Evolutionary conservation across 78 protist species (phyloP), one percentile per base, ranked within the genome.

Genomic region (slime mould (Dictyostelium discoideum)): DNA sequence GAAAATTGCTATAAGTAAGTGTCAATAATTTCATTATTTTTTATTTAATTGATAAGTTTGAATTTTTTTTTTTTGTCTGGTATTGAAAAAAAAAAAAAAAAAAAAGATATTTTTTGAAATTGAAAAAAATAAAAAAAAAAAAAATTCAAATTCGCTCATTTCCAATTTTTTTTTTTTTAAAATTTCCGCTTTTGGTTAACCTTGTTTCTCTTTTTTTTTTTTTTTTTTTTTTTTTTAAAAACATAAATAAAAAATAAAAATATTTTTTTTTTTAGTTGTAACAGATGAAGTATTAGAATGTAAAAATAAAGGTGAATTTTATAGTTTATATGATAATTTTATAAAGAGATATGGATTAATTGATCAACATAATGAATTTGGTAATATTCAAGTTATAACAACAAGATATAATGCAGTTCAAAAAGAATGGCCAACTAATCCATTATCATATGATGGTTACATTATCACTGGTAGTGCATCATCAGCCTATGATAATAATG

Each of bases 391-490:
- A 29, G 29, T 84, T 63, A 22, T 20, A 60, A 39, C 54, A 0
- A 7, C 29, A 11, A 60, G 73, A 60, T 84, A 50, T 63, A 82
- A 77, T 72, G 95, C 80, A 3, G 80, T 82, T 14, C n/a, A 57
- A 18, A 24, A 48, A 10, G 88, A 90, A 32, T 90, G 87, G 89
- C 95, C 95, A 26, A 46, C 32, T 5, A 11, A 63, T 18, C 76
- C 67, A 7, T 32, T 9, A 24, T 80, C 79, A 26, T 93, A 42
- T 46, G 88, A 93, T 29, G 96, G 96, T 6, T 93, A 83, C 26
- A 11, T 93, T 37, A 60, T 93, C n/a, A 86, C 93, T 1, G 96
- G 96, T 18, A 65, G 85, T 81, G 65, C 74, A 40, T 54, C 84
- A 20, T 69, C 79, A 4, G 84, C 93, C 20, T 93, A 93, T 22